Percentiles rank a stretch among this genome's conserved stretches.
These are phyloP conservation scores for Protea cynaroides DNA, from an alignment of 164 flowering plant species.

Conservation along the genomic window DNA sequence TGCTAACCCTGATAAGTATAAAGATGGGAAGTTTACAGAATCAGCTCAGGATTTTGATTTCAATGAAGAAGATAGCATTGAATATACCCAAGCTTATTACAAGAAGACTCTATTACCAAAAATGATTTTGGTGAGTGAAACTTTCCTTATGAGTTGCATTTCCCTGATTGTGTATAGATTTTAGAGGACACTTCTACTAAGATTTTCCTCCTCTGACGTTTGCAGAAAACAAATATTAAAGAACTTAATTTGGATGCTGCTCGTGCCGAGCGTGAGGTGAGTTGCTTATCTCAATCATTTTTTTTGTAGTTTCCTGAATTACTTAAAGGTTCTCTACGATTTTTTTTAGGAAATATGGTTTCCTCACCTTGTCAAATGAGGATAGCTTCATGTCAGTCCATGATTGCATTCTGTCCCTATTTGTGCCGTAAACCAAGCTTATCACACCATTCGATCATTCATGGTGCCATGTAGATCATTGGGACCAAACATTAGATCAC, in stretches of 20 bases:
- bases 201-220: conserved; percentile 4
- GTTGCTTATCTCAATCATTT: conserved; percentile 1
- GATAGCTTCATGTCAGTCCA: not conserved
- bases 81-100: conserved; percentile 48
- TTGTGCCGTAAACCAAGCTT: not conserved
- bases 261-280: conserved; percentile 87
- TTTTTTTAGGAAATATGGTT: not conserved
- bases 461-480: not conserved
- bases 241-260: conserved; percentile 93
- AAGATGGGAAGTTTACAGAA: conserved; percentile 51
- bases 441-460: not conserved
- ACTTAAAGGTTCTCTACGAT: not conserved
- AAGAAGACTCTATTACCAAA: conserved; percentile 60
- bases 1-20: conserved; percentile 78
- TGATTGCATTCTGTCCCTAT: not conserved
- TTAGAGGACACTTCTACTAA: not conserved
- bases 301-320: not conserved
- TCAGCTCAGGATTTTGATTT: conserved; percentile 52
- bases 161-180: not conserved
- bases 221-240: conserved; percentile 75
- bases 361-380: not conserved
- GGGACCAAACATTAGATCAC: no score
- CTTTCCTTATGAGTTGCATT: conserved; percentile 1
- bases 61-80: conserved; percentile 60
- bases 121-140: conserved; percentile 54